Evolutionary conservation across 306 rosid species (phyloP), one percentile per base, ranked within the genome.

Genomic region (Vigna nakashimae): DNA sequence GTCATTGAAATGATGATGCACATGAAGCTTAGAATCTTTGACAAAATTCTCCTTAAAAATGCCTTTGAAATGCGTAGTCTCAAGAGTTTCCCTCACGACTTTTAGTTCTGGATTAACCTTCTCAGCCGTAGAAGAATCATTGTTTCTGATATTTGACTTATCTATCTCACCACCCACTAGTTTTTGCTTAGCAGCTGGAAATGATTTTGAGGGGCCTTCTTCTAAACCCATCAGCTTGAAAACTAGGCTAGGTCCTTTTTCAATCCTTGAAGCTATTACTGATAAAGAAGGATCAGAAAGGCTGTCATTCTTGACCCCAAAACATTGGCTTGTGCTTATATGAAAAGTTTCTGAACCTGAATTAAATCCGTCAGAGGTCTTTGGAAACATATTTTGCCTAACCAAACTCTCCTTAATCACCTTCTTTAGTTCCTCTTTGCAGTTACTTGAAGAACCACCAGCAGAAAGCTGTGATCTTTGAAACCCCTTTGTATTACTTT

Each of bases 151-250:
- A 32, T 65, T 65, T 65, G 70, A 38, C 51, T 18, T 65, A 42
- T 40, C 50, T 38, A 9, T 64, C 15, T 38, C 52, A 65, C n/a
- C 52, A 40, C 83, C 83, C 14, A 76, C 38, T 65, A 65, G 79
- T 75, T 82, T 88, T 75, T 73, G 82, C 6, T 53, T 55, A 30
- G 78, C 50, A 32, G 78, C 36, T 71, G 74, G 84, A 65, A 76
- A 64, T 82, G 86, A 65, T 49, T 73, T 83, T 40, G 77, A 46
- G 32, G 94, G 83, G 65, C 65, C 78, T 58, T 82, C 89, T 84
- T 88, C 94, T 45, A 93, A 71, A 60, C 96, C 96, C 98, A 93
- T 91, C 40, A 93, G 87, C 89, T 83, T 93, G 78, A 92, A 91
- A 62, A 91, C 84, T 85, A 93, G 73, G 69, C 79, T 89, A 9